Conservation (phyloP, 2,329 filamentous ascomycete species). For the Penicillium sp. region DNA sequence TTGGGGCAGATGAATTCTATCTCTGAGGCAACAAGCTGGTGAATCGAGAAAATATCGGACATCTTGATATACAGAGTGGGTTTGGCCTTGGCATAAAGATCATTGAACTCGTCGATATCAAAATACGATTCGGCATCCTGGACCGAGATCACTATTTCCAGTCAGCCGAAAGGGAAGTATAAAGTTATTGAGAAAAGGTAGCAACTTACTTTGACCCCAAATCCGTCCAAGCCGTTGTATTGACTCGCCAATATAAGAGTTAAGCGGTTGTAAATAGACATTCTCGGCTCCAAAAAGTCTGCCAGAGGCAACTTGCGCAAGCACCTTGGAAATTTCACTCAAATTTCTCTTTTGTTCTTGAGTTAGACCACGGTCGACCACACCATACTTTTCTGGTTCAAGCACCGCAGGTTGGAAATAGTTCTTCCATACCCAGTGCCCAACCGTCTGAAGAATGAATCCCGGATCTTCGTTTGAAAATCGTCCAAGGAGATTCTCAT, state of each 20-base stretch:
- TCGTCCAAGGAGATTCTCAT: slow-evolving; percentile 73
- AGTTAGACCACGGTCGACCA: slow-evolving; percentile 85
- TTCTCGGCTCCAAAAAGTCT: slow-evolving; percentile 92
- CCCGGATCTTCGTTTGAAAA: slow-evolving; percentile 81
- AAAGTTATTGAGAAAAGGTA: neutral
- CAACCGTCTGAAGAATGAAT: slow-evolving; percentile 78
- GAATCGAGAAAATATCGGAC: slow-evolving; percentile 94
- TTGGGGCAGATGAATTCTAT: slow-evolving; percentile 75
- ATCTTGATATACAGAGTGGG: slow-evolving; percentile 99
- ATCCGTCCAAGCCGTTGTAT: slow-evolving; percentile 78
- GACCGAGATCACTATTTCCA: slow-evolving; percentile 70
- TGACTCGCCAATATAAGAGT: slow-evolving; percentile 85
- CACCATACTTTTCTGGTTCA: slow-evolving; percentile 90
- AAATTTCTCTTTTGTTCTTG: slow-evolving; percentile 93
- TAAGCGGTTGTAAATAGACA: slow-evolving; percentile 92
- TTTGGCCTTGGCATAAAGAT: slow-evolving; percentile 93
- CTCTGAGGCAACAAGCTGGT: slow-evolving; percentile 82
- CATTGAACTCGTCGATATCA: slow-evolving; percentile 98
- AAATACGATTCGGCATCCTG: slow-evolving; percentile 88
- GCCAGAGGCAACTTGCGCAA: slow-evolving; percentile 86
- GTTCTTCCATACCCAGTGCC: slow-evolving; percentile 90
- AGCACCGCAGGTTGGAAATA: slow-evolving; percentile 89
- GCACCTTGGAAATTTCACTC: slow-evolving; percentile 85
- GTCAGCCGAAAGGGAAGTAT: slow-evolving; percentile 36
- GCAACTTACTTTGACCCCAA: slow-evolving; percentile 64